A percentile compares a stretch with the other conserved stretches of the same genome.
phyloP scores from a whole-genome alignment of 805 yeast genomes.

The Teunomyces atbi region DNA sequence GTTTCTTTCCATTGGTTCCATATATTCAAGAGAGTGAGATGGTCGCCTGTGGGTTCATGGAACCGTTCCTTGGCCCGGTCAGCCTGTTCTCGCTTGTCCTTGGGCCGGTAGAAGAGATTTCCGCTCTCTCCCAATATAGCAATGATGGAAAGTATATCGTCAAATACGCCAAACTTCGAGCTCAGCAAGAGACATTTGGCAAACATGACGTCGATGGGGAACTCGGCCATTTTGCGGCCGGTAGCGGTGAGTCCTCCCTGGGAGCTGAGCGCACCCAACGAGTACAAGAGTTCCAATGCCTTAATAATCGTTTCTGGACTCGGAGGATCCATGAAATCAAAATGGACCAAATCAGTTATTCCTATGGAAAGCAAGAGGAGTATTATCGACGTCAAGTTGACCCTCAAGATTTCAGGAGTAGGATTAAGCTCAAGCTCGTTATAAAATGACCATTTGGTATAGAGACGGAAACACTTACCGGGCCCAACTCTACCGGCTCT shows the following conservation, averaged over 20 bases:
- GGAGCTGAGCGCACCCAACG: conserved; percentile 81
- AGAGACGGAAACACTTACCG: conserved; percentile 65
- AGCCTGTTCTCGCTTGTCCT: conserved; percentile 63
- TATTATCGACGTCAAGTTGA: conserved; percentile 74
- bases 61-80: conserved; percentile 62
- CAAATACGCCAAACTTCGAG: conserved; percentile 56
- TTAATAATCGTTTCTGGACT: conserved; percentile 66
- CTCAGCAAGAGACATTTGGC: conserved; percentile 73
- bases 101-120: conserved; percentile 67
- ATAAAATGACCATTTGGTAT: conserved; percentile 77
- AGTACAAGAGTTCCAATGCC: conserved; percentile 78
- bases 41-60: conserved; percentile 66
- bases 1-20: conserved; percentile 74
- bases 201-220: conserved; percentile 89
- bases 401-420: conserved; percentile 88
- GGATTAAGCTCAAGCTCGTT: conserved; percentile 78
- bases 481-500: conserved; percentile 50
- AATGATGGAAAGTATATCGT: conserved; percentile 69
- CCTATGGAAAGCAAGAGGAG: conserved; percentile 80
- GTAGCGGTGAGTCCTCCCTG: conserved; percentile 72
- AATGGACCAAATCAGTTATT: conserved; percentile 72
- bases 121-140: conserved; percentile 83
- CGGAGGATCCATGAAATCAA: conserved; percentile 93
- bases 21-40: conserved; percentile 67
- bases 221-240: conserved; percentile 86